Conservation (phyloP, 2,329 filamentous ascomycete genomes). For the Celoporthe dispersa region DNA sequence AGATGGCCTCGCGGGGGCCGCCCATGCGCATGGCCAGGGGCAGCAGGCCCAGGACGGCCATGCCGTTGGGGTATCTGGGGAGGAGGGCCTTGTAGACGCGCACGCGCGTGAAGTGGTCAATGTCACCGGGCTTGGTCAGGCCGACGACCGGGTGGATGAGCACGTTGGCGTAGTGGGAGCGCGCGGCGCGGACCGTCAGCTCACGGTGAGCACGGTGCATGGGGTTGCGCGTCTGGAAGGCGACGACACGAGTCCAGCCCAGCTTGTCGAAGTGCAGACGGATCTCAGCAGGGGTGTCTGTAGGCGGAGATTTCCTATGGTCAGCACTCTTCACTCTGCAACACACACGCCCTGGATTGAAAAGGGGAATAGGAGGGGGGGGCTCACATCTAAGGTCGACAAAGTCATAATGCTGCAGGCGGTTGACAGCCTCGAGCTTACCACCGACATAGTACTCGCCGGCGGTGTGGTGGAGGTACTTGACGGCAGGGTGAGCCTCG, state of each 20-base stretch:
- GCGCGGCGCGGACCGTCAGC: conserved; percentile 94
- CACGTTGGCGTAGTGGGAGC: conserved; percentile 95
- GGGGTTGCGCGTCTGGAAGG: conserved; percentile 98
- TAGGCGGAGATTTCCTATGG: not conserved
- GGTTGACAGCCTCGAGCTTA: conserved; percentile 93
- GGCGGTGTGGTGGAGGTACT: conserved; percentile 81
- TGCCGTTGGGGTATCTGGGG: conserved; percentile 96
- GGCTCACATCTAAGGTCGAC: conserved; percentile 86
- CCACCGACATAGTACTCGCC: conserved; percentile 93
- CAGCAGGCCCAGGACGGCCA: conserved; percentile 94
- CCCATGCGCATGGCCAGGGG: conserved; percentile 99
- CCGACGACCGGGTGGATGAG: conserved; percentile 99
- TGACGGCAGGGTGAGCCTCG: conserved; percentile 89
- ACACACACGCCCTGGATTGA: not conserved
- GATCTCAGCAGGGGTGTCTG: conserved; percentile 91
- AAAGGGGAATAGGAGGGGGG: not conserved
- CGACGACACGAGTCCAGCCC: conserved; percentile 95
- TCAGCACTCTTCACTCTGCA: conserved; percentile 9
- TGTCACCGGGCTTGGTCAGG: conserved; percentile 98
- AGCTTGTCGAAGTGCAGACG: conserved; percentile 99
- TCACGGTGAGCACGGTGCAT: conserved; percentile 99
- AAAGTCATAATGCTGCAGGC: conserved; percentile 98
- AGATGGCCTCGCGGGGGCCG: conserved; percentile 96
- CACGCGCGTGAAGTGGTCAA: conserved; percentile 99
- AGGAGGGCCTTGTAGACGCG: conserved; percentile 97